Evolutionary conservation across 2,329 filamentous ascomycete species (phyloP).

Genomic region (Colletotrichum sp.): DNA sequence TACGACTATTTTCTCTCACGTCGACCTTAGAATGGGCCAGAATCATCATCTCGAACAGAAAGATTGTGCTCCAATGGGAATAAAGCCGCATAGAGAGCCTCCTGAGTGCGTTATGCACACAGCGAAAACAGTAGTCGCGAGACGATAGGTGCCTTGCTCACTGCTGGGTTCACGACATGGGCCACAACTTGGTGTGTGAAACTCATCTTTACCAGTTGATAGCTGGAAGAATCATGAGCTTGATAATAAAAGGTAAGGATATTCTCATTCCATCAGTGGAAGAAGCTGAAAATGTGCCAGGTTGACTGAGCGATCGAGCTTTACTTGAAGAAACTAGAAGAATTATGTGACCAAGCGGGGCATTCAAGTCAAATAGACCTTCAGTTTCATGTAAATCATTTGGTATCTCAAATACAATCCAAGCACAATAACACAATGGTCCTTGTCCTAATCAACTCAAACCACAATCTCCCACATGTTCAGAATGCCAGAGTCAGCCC

Average conservation of each 20-base stretch:
- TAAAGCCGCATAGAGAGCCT: neutral
- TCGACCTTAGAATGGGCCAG: neutral
- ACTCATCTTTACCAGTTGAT: neutral
- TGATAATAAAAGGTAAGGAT: neutral
- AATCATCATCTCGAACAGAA: neutral
- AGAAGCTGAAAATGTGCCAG: neutral
- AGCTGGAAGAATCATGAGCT: neutral
- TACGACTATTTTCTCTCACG: neutral
- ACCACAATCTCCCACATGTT: constrained; percentile 5
- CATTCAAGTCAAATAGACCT: neutral
- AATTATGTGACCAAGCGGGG: neutral
- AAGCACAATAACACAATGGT: neutral
- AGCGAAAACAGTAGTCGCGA: neutral
- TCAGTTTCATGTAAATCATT: fast-evolving
- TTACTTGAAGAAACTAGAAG: neutral
- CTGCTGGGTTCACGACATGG: neutral
- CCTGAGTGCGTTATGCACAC: neutral
- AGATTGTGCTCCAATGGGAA: neutral
- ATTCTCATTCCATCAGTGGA: neutral
- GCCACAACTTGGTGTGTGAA: neutral
- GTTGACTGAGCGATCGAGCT: neutral
- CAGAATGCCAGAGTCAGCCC: constrained; percentile 1
- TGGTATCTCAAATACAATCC: neutral
- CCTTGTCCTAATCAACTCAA: neutral
- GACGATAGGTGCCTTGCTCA: neutral